Conservation (phyloP, 768 basidiomycete genomes). For the Panaeolus papilionaceus region DNA sequence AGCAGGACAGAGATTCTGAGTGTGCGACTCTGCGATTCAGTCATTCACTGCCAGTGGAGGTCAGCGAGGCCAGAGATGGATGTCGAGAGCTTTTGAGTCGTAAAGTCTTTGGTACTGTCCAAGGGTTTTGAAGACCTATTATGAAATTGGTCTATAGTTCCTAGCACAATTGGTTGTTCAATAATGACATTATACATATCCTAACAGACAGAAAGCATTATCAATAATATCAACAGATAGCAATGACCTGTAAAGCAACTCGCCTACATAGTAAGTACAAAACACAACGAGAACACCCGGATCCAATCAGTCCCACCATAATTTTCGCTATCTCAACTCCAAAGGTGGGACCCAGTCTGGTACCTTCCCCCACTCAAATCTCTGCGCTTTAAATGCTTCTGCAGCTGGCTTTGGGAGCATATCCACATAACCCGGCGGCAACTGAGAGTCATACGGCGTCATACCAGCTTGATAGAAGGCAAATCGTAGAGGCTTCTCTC, state of each 20-base stretch:
- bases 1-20: too few species aligned
- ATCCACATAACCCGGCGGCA: conserved; percentile 66
- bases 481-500: conserved; percentile 15
- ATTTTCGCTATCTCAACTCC: conserved; percentile 31
- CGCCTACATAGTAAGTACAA: background rate
- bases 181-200: background rate
- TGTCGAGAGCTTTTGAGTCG: too few species aligned
- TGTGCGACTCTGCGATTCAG: too few species aligned
- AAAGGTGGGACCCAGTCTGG: conserved; percentile 79
- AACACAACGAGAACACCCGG: background rate
- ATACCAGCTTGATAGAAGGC: conserved; percentile 48
- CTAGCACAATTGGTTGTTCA: background rate
- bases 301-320: background rate
- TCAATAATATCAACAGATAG: background rate
- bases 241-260: background rate
- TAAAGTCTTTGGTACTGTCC: too few species aligned
- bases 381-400: conserved; percentile 59
- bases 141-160: too few species aligned
- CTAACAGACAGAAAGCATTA: background rate
- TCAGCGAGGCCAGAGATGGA: too few species aligned
- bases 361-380: conserved; percentile 71
- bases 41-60: too few species aligned
- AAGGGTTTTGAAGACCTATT: too few species aligned
- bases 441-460: conserved; percentile 59
- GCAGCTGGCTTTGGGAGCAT: conserved; percentile 55